A percentile compares a stretch with the other conserved stretches of the same genome.
These are phyloP conservation scores for Cercospora canescens DNA, from an alignment of 2,329 filamentous ascomycete species.

Conservation along the genomic window DNA sequence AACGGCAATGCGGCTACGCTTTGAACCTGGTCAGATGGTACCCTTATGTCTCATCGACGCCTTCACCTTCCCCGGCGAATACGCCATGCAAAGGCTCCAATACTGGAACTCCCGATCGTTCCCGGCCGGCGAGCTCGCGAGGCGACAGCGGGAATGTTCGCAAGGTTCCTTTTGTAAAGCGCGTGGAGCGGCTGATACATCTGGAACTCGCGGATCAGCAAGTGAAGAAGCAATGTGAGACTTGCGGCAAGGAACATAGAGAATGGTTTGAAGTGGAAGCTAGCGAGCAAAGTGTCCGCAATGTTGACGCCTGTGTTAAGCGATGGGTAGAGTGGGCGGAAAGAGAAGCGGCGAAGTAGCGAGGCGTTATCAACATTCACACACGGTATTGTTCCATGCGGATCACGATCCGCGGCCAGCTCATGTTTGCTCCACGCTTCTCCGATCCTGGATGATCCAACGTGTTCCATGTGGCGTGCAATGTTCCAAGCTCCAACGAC, in stretches of 20 bases:
- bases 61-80: conserved; percentile 25
- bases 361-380: neutral
- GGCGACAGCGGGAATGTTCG: conserved; percentile 42
- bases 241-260: conserved; percentile 80
- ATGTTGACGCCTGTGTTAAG: conserved; percentile 71
- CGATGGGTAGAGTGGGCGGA: conserved; percentile 80
- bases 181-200: conserved; percentile 87
- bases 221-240: conserved; percentile 66
- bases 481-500: neutral
- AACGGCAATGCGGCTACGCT: conserved; percentile 85
- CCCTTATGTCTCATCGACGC: conserved; percentile 62
- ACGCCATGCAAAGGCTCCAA: conserved; percentile 6
- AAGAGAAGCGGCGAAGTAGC: conserved; percentile 10
- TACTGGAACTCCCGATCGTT: conserved; percentile 32
- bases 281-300: conserved; percentile 66
- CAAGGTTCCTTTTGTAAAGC: conserved; percentile 82
- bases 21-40: conserved; percentile 89
- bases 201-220: conserved; percentile 70
- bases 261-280: conserved; percentile 96
- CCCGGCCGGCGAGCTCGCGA: conserved; percentile 23
- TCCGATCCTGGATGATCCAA: neutral
- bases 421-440: neutral
- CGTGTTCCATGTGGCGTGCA: neutral
- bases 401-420: neutral
- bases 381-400: neutral